Evolutionary conservation across 768 basidiomycete genomes (phyloP), one percentile per base, ranked within the genome.

Genomic region (Panaeolus papilionaceus): DNA sequence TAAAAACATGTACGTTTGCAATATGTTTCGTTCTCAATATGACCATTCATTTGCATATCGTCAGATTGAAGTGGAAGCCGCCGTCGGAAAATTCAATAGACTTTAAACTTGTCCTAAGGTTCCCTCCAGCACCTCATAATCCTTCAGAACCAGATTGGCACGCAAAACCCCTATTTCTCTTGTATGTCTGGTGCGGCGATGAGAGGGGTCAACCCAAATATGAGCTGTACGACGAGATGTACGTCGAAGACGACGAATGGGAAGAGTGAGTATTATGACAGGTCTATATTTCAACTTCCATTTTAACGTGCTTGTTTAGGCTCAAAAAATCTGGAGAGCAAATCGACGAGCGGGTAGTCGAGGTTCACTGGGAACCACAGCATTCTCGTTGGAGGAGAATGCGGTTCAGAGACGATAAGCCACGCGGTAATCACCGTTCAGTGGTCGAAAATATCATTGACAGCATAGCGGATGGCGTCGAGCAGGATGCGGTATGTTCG

Each of bases 71-170:
- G 79, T 99, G 98, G 98, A 99, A 99, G 78, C 96, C 96, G 1
- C 96, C 98, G 0, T 93, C 92, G 1, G 97, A 99, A 75, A 99
- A 99, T 76, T 96, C 96, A 1, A 92, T 99, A 73, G 98, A 99
- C 78, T 99, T 99, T 84, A 95, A 95, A 77, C 90, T 99, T 37
- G 87, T 96, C 62, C 82, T 99, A n/a, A 91, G 95, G 38, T 99
- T 99, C 77, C 96, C 97, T 0, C 88, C 95, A 1, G 77, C 79
- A 3, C 75, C 76, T 16, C 79, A 80, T 26, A 78, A 89, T 63
- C 83, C 87, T 0, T 71, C 79, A 7, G 79, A 88, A 72, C 93
- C 95, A 0, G 95, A 99, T 73, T 92, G 91, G 70, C 83, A 82
- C 68, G 90, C 90, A 11, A 98, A 96, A 76, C 98, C 98, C 1